Percentiles rank a stretch among this genome's conserved stretches.
Conservation (phyloP, 352 stramenopile species). For the Pythium brassicae region DNA sequence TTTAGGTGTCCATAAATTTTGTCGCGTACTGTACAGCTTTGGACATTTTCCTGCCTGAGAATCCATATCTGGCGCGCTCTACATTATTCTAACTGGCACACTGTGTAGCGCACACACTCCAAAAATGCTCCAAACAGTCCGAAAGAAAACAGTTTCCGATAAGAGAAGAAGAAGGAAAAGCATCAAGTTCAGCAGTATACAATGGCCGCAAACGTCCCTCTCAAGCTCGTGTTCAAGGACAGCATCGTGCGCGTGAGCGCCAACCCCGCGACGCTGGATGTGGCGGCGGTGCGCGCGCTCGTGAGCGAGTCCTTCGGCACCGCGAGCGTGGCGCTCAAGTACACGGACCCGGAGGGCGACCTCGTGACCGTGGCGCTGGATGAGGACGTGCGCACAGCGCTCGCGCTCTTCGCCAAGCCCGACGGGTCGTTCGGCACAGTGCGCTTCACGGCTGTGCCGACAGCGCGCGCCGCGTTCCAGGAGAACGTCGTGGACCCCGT, state of each 20-base stretch:
- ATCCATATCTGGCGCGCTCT: too few relatives aligned
- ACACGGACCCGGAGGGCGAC: slow-evolving; percentile 70
- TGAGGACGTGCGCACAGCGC: slow-evolving; percentile 61
- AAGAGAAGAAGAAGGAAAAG: neutral
- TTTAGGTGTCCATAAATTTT: too few relatives aligned
- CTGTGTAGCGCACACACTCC: too few relatives aligned
- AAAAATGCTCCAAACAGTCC: too few relatives aligned
- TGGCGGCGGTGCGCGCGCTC: slow-evolving; percentile 39
- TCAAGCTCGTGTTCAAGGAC: slow-evolving; percentile 78
- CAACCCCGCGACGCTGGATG: slow-evolving; percentile 38
- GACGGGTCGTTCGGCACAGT: slow-evolving; percentile 38
- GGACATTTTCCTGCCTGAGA: too few relatives aligned
- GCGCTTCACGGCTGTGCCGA: slow-evolving; percentile 59
- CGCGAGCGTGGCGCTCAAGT: slow-evolving; percentile 57
- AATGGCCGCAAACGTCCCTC: slow-evolving; percentile 22
- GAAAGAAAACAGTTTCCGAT: too few relatives aligned
- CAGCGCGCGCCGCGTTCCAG: slow-evolving; percentile 60
- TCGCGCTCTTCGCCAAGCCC: slow-evolving; percentile 40
- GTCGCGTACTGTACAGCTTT: too few relatives aligned
- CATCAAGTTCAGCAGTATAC: neutral
- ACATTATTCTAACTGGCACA: too few relatives aligned
- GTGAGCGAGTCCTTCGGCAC: slow-evolving; percentile 61
- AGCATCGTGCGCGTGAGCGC: slow-evolving; percentile 70
- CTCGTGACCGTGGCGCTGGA: slow-evolving; percentile 60
- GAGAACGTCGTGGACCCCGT: slow-evolving; percentile 71